phyloP scores from a whole-genome alignment of 257 asterid genomes.

The Striga asiatica region DNA sequence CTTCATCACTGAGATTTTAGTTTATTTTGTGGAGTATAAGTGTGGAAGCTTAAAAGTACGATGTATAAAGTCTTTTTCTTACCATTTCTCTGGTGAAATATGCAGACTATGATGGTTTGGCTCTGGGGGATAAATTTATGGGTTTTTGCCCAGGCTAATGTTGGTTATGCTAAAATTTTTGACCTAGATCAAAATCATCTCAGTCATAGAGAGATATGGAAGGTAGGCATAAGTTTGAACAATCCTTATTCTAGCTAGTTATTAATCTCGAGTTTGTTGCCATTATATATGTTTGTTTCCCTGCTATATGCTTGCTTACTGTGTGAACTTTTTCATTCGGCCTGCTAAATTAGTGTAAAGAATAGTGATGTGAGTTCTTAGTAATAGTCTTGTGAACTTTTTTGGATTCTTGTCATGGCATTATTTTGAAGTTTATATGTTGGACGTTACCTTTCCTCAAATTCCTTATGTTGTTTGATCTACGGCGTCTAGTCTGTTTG shows the following conservation, averaged over 20 bases:
- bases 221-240: slow-evolving; percentile 36
- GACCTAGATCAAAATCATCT: slow-evolving; percentile 93
- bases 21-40: not conserved
- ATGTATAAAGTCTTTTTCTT: not conserved
- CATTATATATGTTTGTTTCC: too few relatives aligned
- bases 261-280: too few relatives aligned
- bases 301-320: too few relatives aligned
- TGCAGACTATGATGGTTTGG: slow-evolving; percentile 96
- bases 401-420: not conserved
- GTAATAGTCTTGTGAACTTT: too few relatives aligned
- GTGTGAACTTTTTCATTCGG: too few relatives aligned
- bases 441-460: too few relatives aligned
- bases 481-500: too few relatives aligned
- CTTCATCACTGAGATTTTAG: slow-evolving; percentile 5
- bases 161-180: slow-evolving; percentile 74
- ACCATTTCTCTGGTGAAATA: slow-evolving; percentile 13
- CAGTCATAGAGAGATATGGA: slow-evolving; percentile 90
- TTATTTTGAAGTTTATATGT: not conserved
- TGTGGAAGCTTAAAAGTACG: not conserved
- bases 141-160: slow-evolving; percentile 70
- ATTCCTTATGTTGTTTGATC: too few relatives aligned
- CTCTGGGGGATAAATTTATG: slow-evolving; percentile 94
- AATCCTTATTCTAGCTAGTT: not conserved
- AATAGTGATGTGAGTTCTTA: too few relatives aligned
- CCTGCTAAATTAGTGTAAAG: too few relatives aligned